A percentile compares a stretch with the other conserved stretches of the same genome.
Evolutionary conservation across 805 yeast genomes (phyloP).

Genomic region (Yarrowia keelungensis): DNA sequence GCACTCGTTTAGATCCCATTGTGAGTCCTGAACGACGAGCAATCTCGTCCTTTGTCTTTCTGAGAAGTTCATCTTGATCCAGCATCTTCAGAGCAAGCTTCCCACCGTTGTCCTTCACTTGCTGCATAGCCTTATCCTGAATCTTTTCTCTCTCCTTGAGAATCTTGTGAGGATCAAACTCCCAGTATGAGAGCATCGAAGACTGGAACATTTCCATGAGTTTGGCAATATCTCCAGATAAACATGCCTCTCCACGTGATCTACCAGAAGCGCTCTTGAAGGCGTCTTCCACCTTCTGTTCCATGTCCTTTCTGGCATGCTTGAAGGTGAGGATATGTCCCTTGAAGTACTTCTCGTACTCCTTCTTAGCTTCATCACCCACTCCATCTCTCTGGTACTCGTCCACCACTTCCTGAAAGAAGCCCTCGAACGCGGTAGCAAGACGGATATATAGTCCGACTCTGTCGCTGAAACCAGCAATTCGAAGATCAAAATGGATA

Average conservation of each 20-base stretch:
- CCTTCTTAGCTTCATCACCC: conserved; percentile 28
- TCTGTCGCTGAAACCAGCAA: conserved; percentile 43
- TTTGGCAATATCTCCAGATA: conserved; percentile 40
- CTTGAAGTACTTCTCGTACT: conserved; percentile 40
- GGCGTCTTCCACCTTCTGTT: conserved; percentile 34
- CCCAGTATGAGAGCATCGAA: conserved; percentile 43
- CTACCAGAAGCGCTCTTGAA: conserved; percentile 24
- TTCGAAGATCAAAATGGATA: conserved; percentile 41
- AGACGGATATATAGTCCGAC: conserved; percentile 41
- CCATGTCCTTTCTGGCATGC: conserved; percentile 41
- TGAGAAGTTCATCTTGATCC: conserved; percentile 21
- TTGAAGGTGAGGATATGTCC: conserved; percentile 43
- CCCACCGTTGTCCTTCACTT: conserved; percentile 21
- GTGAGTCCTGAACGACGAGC: conserved; percentile 32
- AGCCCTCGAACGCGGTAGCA: conserved; percentile 41
- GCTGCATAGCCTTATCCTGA: conserved; percentile 33
- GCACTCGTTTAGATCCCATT: conserved; percentile 38
- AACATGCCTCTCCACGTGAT: conserved; percentile 17
- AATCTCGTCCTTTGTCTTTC: conserved; percentile 32
- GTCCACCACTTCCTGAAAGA: conserved; percentile 40
- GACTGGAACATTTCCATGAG: conserved; percentile 40
- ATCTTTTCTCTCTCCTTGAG: conserved; percentile 31
- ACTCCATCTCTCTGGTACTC: conserved; percentile 40
- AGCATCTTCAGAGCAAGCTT: conserved; percentile 25
- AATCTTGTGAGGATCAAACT: conserved; percentile 42